phyloP scores from a whole-genome alignment of 2,329 filamentous ascomycete genomes.

The Colletotrichum higginsianum region DNA sequence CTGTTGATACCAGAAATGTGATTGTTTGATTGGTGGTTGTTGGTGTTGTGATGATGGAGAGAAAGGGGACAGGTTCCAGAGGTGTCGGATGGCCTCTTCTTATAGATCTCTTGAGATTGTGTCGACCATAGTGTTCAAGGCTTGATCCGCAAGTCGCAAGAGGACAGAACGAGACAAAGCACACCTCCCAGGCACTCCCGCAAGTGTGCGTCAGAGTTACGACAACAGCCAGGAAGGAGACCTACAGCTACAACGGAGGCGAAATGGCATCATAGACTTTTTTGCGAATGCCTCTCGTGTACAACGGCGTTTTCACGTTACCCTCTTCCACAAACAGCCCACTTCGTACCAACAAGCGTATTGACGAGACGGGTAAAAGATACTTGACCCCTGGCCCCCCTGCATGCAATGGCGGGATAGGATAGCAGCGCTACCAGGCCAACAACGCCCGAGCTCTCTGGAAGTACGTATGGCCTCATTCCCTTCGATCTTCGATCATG shows the following conservation, averaged over 20 bases:
- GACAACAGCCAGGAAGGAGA: not conserved
- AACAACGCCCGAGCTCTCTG: constrained; percentile 20
- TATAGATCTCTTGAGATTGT: constrained; percentile 28
- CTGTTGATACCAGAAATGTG: too few relatives aligned
- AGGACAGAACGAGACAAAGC: not conserved
- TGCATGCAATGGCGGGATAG: not conserved
- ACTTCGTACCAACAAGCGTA: not conserved
- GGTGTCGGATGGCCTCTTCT: constrained; percentile 27
- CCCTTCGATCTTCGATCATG: constrained; percentile 19
- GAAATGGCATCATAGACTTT: constrained; percentile 36
- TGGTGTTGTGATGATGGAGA: constrained; percentile 29
- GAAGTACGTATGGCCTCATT: not conserved
- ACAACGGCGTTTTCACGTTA: constrained; percentile 20
- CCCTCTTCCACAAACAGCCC: not conserved
- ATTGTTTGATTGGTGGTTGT: constrained; percentile 1
- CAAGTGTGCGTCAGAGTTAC: not conserved
- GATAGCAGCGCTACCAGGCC: constrained; percentile 16
- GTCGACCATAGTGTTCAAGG: too few relatives aligned
- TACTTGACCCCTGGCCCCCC: not conserved
- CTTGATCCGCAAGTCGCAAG: not conserved
- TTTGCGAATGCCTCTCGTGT: not conserved
- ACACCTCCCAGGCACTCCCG: not conserved
- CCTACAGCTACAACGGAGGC: constrained; percentile 10
- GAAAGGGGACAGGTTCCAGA: accelerated
- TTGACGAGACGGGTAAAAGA: constrained; percentile 4